A percentile compares a stretch with the other conserved stretches of the same genome.
phyloP scores from a whole-genome alignment of 202 grass and related monocot genomes.

The Sporobolus alterniflorus region DNA sequence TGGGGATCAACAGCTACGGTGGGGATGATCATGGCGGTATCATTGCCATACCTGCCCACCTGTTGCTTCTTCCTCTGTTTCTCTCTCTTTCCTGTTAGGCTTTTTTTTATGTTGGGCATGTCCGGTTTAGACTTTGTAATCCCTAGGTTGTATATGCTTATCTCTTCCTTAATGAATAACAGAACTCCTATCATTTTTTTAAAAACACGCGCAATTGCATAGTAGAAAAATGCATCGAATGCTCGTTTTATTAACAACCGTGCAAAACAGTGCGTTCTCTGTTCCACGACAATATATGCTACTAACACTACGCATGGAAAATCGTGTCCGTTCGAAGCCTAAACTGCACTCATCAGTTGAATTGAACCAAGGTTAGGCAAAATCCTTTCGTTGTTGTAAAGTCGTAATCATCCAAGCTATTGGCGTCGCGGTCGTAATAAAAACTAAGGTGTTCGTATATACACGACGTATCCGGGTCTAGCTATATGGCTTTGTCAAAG shows the following conservation, averaged over 20 bases:
- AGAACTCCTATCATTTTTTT: too few relatives aligned
- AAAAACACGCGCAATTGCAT: background rate
- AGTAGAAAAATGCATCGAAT: background rate
- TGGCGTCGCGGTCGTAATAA: conserved; percentile 35
- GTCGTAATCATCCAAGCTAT: conserved; percentile 36
- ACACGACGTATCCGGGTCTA: background rate
- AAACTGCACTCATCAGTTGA: conserved; percentile 7
- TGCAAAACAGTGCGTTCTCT: background rate
- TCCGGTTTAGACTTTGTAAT: too few relatives aligned
- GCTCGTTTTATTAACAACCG: background rate
- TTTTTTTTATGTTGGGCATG: too few relatives aligned
- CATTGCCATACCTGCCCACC: too few relatives aligned
- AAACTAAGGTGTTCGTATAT: conserved; percentile 3
- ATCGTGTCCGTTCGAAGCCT: background rate
- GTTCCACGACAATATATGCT: background rate
- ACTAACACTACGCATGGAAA: background rate
- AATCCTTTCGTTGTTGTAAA: background rate
- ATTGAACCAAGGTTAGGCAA: background rate
- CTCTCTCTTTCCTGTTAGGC: too few relatives aligned
- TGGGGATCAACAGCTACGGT: too few relatives aligned
- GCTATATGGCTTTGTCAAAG: conserved; percentile 21
- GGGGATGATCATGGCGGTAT: too few relatives aligned
- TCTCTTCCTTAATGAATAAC: too few relatives aligned
- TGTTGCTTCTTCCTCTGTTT: too few relatives aligned
- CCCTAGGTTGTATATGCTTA: too few relatives aligned